phyloP scores from a whole-genome alignment of 352 stramenopile genomes.

The Pythium chondricola region DNA sequence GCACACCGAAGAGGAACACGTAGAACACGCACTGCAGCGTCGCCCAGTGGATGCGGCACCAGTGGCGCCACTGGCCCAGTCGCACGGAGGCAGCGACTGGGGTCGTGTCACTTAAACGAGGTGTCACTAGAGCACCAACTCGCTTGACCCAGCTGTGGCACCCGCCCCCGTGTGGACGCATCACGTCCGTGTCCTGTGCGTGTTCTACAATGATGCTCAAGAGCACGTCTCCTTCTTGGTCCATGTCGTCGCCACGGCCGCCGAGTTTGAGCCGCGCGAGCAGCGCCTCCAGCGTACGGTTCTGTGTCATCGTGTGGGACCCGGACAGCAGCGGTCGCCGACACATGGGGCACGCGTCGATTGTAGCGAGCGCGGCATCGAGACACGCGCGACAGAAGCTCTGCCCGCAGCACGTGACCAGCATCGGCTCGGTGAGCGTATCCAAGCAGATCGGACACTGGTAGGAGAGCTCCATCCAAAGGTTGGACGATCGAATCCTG shows the following conservation, averaged over 20 bases:
- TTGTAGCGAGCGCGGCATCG: slow-evolving; percentile 29
- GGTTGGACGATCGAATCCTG: too few relatives aligned
- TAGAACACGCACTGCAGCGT: slow-evolving; percentile 59
- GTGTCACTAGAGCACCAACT: too few relatives aligned
- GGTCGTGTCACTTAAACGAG: too few relatives aligned
- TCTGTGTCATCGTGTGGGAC: slow-evolving; percentile 36
- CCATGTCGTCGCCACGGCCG: background rate
- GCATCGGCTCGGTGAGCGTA: slow-evolving; percentile 35
- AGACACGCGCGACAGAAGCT: slow-evolving; percentile 59
- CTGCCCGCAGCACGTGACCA: slow-evolving; percentile 55
- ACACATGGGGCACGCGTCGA: slow-evolving; percentile 53
- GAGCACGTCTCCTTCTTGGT: slow-evolving; percentile 19
- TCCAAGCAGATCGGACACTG: slow-evolving; percentile 54
- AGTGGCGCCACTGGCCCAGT: slow-evolving; percentile 38
- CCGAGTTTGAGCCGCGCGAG: slow-evolving; percentile 18
- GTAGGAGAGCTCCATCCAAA: too few relatives aligned
- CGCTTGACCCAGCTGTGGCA: background rate
- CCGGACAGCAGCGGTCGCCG: slow-evolving; percentile 41
- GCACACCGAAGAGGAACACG: slow-evolving; percentile 49
- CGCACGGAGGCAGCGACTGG: too few relatives aligned
- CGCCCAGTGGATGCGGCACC: slow-evolving; percentile 45
- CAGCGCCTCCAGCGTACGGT: slow-evolving; percentile 40
- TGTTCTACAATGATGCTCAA: slow-evolving; percentile 19
- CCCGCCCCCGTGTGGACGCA: background rate
- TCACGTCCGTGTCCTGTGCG: background rate